Evolutionary conservation across 306 rosid species (phyloP), one percentile per base, ranked within the genome.

Genomic region (Corylus americana): DNA sequence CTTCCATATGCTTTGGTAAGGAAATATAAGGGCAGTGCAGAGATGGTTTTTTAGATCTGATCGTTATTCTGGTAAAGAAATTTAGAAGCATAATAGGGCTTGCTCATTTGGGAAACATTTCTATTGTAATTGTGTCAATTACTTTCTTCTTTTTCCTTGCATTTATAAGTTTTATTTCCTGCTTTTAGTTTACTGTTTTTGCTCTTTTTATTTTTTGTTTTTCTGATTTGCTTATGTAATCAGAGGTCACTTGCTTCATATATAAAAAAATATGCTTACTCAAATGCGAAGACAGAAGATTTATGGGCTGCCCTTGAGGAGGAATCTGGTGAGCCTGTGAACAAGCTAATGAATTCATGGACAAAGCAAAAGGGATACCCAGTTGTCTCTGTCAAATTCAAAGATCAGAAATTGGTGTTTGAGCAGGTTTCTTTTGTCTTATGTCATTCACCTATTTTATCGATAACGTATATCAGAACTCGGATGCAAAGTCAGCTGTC

Each of bases 281-380:
- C 97, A 73, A 94, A 92, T 87, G 91, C 97, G 17, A 94, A 86
- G 87, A 92, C 98, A 17, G 98, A 87, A 90, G 97, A 94, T 88
- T 88, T 94, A 20, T 92, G 98, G 97, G 94, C 93, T 69, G 89
- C 95, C 51, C 98, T 94, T 79, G 98, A 92, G 82, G 97, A 92
- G 81, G 98, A 90, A 71, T 94, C 98, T 64, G 93, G 97, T 75
- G 90, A 92, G 85, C 94, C 97, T 61, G 97, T 94, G 82, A 92
- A 88, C 86, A 90, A 86, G 75, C 86, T 94, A 77, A 92, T 94
- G 98, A 77, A 85, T 86, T 87, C 97, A 13, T 94, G 98, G 98
- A 92, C 98, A 54, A 91, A 94, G 87, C 97, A 94, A 87, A 86
- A 81, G 75, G 97, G 98, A 73, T 94, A 94, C 72, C 97, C 98